Evolutionary conservation across 148 eudicot species (phyloP).

Genomic region (Fagopyrum homotropicum): DNA sequence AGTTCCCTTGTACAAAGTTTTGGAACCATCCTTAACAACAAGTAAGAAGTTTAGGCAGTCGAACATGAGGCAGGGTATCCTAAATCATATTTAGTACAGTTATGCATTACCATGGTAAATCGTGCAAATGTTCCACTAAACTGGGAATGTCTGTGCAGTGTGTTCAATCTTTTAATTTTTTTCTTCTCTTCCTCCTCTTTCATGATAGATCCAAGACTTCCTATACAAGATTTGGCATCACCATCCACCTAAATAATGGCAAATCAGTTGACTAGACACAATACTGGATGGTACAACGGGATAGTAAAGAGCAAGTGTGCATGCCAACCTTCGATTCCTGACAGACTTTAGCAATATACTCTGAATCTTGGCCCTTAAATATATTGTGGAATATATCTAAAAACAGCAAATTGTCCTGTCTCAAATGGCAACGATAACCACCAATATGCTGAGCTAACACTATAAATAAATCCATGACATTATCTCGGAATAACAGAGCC

Average conservation of each 20-base stretch:
- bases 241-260: slow-evolving; percentile 42
- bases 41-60: slow-evolving; percentile 13
- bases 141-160: slow-evolving; percentile 53
- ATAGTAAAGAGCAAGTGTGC: not conserved
- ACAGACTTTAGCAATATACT: slow-evolving; percentile 59
- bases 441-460: slow-evolving; percentile 72
- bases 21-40: slow-evolving; percentile 73
- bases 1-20: slow-evolving; percentile 66
- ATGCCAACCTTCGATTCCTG: slow-evolving; percentile 50
- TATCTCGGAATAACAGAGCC: slow-evolving; percentile 70
- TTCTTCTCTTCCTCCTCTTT: slow-evolving; percentile 72
- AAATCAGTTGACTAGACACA: not conserved
- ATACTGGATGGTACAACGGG: not conserved
- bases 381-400: slow-evolving; percentile 67
- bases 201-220: slow-evolving; percentile 61
- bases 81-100: slow-evolving; percentile 7
- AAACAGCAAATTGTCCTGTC: slow-evolving; percentile 87
- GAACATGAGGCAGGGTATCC: not conserved
- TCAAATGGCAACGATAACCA: slow-evolving; percentile 55
- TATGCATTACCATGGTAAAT: slow-evolving; percentile 57
- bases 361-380: slow-evolving; percentile 76
- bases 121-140: slow-evolving; percentile 81
- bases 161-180: slow-evolving; percentile 47
- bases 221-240: slow-evolving; percentile 42
- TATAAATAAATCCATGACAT: slow-evolving; percentile 81